Conservation (phyloP, 257 asterid species). For the Salvia rosmarinus region DNA sequence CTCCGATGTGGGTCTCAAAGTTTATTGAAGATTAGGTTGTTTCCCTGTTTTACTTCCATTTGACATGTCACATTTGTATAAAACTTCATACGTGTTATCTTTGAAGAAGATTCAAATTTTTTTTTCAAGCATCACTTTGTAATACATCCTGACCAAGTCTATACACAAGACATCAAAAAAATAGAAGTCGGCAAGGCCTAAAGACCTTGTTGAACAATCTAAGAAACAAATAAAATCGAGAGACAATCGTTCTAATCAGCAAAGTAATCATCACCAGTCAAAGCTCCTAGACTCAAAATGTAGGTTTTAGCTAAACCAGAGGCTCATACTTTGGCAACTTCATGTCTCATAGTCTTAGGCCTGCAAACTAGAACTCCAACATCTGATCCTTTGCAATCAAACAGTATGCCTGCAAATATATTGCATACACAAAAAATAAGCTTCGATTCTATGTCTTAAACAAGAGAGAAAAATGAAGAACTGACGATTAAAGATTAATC, state of each 20-base stretch:
- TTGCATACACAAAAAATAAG: background rate
- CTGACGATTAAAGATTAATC: background rate
- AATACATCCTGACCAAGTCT: no score
- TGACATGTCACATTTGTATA: no score
- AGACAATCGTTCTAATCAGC: background rate
- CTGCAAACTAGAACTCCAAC: conserved; percentile 57
- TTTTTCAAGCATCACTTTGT: no score
- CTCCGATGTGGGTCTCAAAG: no score
- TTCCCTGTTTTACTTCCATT: no score
- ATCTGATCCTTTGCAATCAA: conserved; percentile 45
- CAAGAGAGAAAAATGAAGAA: background rate
- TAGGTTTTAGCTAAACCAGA: conserved; percentile 42
- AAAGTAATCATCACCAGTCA: conserved; percentile 42
- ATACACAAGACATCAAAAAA: no score
- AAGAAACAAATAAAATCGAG: background rate
- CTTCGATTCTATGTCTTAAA: background rate
- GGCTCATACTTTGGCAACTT: conserved; percentile 51
- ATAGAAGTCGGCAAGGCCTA: no score
- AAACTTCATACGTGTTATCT: no score
- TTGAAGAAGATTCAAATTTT: no score
- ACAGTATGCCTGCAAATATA: conserved; percentile 42
- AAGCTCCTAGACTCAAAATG: conserved; percentile 57
- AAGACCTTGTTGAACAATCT: background rate
- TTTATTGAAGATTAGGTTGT: no score
- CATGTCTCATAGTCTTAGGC: conserved; percentile 48